These are phyloP conservation scores for Soucietia sequanensis DNA, from an alignment of 805 yeast genomes.

Conservation along the genomic window DNA sequence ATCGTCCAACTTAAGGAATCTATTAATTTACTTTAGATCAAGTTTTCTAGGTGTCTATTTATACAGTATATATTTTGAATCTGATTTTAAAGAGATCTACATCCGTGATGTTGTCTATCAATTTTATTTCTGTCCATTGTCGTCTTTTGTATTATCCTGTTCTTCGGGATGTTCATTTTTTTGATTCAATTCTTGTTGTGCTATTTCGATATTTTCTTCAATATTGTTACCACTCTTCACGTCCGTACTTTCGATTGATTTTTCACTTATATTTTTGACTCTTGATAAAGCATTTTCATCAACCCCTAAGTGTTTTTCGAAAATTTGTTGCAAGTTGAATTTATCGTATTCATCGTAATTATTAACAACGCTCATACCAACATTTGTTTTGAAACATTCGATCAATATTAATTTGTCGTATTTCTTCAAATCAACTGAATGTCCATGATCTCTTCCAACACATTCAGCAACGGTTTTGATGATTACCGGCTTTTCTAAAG, in stretches of 20 bases:
- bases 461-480: conserved; percentile 68
- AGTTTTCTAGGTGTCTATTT: too few species aligned
- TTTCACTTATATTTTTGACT: conserved; percentile 5
- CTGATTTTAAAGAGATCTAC: too few species aligned
- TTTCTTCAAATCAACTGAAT: conserved; percentile 74
- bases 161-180: conserved; percentile 5
- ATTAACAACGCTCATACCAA: conserved; percentile 83
- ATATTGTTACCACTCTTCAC: not conserved
- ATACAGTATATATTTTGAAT: too few species aligned
- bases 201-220: conserved; percentile 1
- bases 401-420: conserved; percentile 78
- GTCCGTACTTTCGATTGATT: conserved; percentile 1
- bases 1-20: conserved; percentile 24
- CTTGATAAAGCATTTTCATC: conserved; percentile 11
- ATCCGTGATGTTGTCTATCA: too few species aligned
- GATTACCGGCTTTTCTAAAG: conserved; percentile 68
- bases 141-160: too few species aligned
- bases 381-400: conserved; percentile 83
- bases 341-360: conserved; percentile 60
- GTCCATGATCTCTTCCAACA: conserved; percentile 70
- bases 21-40: too few species aligned
- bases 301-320: conserved; percentile 43
- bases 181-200: not conserved
- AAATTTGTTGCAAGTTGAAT: conserved; percentile 81
- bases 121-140: too few species aligned